Base-by-base conservation (phyloP, 257 asterid species). In the Haberlea rhodopensis region DNA sequence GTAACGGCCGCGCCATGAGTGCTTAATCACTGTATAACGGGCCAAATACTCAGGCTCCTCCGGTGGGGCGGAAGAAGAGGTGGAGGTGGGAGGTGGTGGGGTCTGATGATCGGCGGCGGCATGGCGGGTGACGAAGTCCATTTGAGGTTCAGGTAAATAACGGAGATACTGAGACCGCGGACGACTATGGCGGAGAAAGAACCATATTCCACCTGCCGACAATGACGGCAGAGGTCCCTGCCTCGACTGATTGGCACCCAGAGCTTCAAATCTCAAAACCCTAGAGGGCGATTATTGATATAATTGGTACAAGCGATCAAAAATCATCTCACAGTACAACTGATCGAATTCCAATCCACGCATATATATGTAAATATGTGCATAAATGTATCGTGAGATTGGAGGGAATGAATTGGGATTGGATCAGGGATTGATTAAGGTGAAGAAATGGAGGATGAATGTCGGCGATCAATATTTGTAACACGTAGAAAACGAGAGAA, bases 221-320 rank as follows among this genome's bases (percentile, higher is more conserved):
- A 82, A 63, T 13, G 88, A 71, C 77, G 95, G 85, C 84, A 83
- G 86, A 94, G 90, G 96, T 70, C 80, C 78, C 88, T 77, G 91
- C 89, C 92, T 83, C 1, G 97, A 89, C 90, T 87, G 96, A 81
- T 87, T 82, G 87, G 97, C 97, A 94, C 99, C 99, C 97, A 94
- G 97, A 80, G 92, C 99, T 89, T 71, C 90, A 76, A 75, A 67
- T 79, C 71, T 40, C 73, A 66, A 77, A 80, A 71, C 82, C 79
- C 82, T 77, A 76, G 53, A 27, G 43, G 73, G 58, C 6, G 66
- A 26, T n/a, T 21, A 60, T 75, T 51, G 19, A 6, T 16, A 40
- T 13, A 8, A 37, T 40, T 13, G 4, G 13, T 40, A 3, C 19
- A 4, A 68, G 75, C 76, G 64, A 28, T 64, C 72, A 26, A 58